A percentile compares a stretch with the other conserved stretches of the same genome.
phyloP scores from a whole-genome alignment of 495 filamentous ascomycete species.

The Staphylotrichum longicolle region DNA sequence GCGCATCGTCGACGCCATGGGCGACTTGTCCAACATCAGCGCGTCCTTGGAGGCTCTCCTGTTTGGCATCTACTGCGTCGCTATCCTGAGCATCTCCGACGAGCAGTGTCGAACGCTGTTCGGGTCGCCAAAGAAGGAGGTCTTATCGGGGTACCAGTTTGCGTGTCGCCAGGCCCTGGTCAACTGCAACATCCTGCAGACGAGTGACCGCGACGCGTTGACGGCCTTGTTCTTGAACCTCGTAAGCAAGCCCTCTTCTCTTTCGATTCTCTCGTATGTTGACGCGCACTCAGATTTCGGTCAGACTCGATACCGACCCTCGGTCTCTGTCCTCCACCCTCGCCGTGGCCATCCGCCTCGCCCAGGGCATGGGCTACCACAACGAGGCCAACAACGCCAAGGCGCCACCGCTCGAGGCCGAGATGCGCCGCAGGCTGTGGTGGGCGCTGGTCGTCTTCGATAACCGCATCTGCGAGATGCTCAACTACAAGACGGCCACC shows the following conservation, averaged over 20 bases:
- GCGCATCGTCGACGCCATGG: slow-evolving; percentile 40
- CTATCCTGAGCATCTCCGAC: slow-evolving; percentile 44
- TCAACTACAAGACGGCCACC: slow-evolving; percentile 36
- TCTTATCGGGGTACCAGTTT: slow-evolving; percentile 49
- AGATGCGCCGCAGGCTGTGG: slow-evolving; percentile 61
- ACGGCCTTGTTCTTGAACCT: slow-evolving; percentile 61
- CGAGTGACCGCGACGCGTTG: slow-evolving; percentile 53
- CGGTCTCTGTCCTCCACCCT: slow-evolving; percentile 55
- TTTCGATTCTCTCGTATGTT: neutral
- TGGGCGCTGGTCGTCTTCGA: slow-evolving; percentile 57
- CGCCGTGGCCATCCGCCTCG: slow-evolving; percentile 53
- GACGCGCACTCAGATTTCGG: slow-evolving; percentile 47
- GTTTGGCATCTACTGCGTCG: slow-evolving; percentile 57
- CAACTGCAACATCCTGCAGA: slow-evolving; percentile 46
- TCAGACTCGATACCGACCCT: slow-evolving; percentile 46
- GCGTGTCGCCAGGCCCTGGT: slow-evolving; percentile 56
- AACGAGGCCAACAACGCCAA: slow-evolving; percentile 40
- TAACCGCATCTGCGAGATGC: slow-evolving; percentile 48
- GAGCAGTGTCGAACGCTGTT: slow-evolving; percentile 47
- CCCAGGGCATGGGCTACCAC: slow-evolving; percentile 55
- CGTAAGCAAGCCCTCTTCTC: slow-evolving; percentile 32
- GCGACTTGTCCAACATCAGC: slow-evolving; percentile 32
- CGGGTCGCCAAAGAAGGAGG: slow-evolving; percentile 38
- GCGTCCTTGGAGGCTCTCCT: slow-evolving; percentile 47
- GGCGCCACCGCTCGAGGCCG: slow-evolving; percentile 47